Evolutionary conservation across 768 basidiomycete species (phyloP).

Genomic region (Naganishia randhawae): DNA sequence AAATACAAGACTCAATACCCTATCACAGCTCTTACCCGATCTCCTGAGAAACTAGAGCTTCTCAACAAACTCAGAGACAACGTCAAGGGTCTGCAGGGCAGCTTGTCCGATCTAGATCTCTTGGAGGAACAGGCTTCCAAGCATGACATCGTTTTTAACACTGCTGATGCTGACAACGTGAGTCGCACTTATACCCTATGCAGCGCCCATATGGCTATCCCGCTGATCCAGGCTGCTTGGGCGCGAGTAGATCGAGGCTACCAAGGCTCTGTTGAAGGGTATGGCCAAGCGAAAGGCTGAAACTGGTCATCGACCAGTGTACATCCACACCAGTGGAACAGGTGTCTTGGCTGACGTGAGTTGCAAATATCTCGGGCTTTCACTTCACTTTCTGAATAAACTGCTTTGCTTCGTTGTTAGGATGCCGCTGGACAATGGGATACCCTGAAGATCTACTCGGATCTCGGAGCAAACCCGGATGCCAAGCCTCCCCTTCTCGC

Average conservation of each 20-base stretch:
- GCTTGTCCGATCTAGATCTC: conserved; percentile 40
- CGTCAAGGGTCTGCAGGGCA: conserved; percentile 38
- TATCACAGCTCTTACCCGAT: conserved; percentile 41
- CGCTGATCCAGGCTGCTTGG: neutral
- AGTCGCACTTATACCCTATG: neutral
- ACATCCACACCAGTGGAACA: conserved; percentile 48
- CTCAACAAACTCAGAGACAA: conserved; percentile 35
- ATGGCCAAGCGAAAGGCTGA: conserved; percentile 42
- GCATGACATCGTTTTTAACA: conserved; percentile 42
- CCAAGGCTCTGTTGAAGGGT: conserved; percentile 44
- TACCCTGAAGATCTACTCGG: conserved; percentile 43
- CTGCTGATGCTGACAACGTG: conserved; percentile 44
- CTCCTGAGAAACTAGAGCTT: conserved; percentile 35
- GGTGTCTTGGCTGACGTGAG: conserved; percentile 42
- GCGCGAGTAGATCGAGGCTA: conserved; percentile 24
- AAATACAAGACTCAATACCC: conserved; percentile 12
- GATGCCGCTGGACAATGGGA: conserved; percentile 24
- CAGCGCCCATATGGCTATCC: neutral
- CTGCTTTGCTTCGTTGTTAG: neutral
- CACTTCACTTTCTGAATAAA: neutral
- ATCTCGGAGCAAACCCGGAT: conserved; percentile 38
- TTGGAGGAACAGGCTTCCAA: conserved; percentile 36
- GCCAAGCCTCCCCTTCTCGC: conserved; percentile 39
- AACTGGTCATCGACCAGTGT: conserved; percentile 44
- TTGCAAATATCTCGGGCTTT: neutral